phyloP scores from a whole-genome alignment of 768 basidiomycete genomes.

The Gymnopilus dilepis region DNA sequence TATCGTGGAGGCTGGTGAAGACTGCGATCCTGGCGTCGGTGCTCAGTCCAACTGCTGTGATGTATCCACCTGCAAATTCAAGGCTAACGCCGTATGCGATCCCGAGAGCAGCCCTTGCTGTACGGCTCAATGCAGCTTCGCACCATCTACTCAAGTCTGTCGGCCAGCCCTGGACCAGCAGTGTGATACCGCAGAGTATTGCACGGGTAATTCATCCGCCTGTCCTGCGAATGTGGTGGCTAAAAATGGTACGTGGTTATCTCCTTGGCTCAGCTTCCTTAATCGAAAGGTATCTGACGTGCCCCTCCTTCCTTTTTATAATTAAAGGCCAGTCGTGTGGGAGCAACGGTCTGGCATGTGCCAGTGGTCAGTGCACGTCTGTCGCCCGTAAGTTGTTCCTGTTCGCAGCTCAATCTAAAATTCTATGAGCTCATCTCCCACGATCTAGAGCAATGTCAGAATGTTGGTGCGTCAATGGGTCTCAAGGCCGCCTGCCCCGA shows the following conservation, averaged over 20 bases:
- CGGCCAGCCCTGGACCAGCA: constrained; percentile 64
- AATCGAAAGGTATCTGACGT: constrained; percentile 20
- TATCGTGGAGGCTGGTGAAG: constrained; percentile 82
- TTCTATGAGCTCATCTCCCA: constrained; percentile 21
- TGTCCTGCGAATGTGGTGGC: constrained; percentile 72
- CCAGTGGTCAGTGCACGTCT: constrained; percentile 81
- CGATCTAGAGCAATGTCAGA: constrained; percentile 72
- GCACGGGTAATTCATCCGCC: constrained; percentile 72
- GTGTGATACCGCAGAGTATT: constrained; percentile 78
- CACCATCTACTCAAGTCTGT: constrained; percentile 71
- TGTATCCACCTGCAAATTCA: constrained; percentile 75
- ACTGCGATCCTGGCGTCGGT: constrained; percentile 82
- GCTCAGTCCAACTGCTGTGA: constrained; percentile 75
- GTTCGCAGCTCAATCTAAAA: constrained; percentile 7
- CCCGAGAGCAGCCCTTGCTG: constrained; percentile 80
- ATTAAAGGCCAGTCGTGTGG: constrained; percentile 71
- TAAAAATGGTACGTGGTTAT: constrained; percentile 62
- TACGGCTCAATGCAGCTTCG: constrained; percentile 68
- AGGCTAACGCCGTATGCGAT: constrained; percentile 73
- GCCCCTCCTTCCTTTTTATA: constrained; percentile 18
- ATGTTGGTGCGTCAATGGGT: constrained; percentile 73
- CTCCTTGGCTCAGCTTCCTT: constrained; percentile 1
- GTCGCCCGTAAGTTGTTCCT: constrained; percentile 54
- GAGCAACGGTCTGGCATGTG: constrained; percentile 65
- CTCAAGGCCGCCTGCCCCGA: constrained; percentile 70